Evolutionary conservation across 1,284 basidiomycete species (phyloP).

Genomic region (Sporisorium exsertum): DNA sequence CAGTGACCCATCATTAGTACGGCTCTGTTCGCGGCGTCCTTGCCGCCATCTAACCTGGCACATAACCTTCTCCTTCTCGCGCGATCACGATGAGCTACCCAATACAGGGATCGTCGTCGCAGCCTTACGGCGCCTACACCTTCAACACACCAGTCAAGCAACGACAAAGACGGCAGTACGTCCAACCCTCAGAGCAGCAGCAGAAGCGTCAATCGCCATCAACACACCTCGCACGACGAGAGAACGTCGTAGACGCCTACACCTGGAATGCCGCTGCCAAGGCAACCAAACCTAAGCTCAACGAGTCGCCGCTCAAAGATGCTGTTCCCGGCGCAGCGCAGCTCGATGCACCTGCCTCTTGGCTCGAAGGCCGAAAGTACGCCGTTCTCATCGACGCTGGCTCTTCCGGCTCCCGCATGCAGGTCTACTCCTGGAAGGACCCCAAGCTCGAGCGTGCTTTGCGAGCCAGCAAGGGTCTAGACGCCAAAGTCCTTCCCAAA

Average conservation of each 20-base stretch:
- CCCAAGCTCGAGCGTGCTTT: conserved; percentile 74
- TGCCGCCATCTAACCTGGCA: not conserved
- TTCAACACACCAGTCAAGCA: conserved; percentile 44
- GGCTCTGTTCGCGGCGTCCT: conserved; percentile 2
- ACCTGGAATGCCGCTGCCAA: conserved; percentile 54
- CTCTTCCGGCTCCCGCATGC: conserved; percentile 92
- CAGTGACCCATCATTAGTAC: not conserved
- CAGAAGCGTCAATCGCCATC: conserved; percentile 19
- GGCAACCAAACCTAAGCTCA: conserved; percentile 24
- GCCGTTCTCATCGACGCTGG: conserved; percentile 98
- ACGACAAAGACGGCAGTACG: conserved; percentile 18
- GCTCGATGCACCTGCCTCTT: conserved; percentile 39
- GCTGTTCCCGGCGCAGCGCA: conserved; percentile 45
- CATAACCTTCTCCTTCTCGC: not conserved
- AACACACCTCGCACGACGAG: conserved; percentile 8
- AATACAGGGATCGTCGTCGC: conserved; percentile 48
- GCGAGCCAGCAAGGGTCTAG: conserved; percentile 59
- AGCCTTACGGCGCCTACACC: conserved; percentile 44
- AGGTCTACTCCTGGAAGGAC: conserved; percentile 97
- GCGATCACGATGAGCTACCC: conserved; percentile 35
- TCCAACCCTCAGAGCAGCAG: conserved; percentile 3
- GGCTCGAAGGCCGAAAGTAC: conserved; percentile 72
- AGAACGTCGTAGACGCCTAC: conserved; percentile 43
- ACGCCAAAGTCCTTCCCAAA: conserved; percentile 75
- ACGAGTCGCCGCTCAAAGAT: conserved; percentile 46